A percentile compares a stretch with the other conserved stretches of the same genome.
These are phyloP conservation scores for Dimocarpus longan DNA, from an alignment of 345 rosid species.

Conservation along the genomic window DNA sequence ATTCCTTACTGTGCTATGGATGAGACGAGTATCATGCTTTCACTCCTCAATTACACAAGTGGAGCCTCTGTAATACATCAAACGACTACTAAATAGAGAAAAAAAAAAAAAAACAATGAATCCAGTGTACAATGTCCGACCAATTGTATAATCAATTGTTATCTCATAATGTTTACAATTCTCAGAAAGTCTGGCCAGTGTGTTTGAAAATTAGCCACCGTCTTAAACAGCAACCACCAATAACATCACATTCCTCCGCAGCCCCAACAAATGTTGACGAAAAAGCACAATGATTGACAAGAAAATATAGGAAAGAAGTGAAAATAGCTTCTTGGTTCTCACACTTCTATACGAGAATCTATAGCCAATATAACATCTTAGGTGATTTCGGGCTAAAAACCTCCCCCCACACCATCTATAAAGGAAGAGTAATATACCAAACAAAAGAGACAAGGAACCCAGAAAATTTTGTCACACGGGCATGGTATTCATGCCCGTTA, in stretches of 20 bases:
- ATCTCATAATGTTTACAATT: neutral
- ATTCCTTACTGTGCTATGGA: too few relatives aligned
- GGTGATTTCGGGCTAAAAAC: conserved; percentile 17
- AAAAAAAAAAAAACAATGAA: too few relatives aligned
- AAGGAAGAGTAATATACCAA: neutral
- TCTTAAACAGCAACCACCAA: neutral
- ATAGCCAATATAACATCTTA: neutral
- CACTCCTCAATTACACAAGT: too few relatives aligned
- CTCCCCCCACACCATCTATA: neutral
- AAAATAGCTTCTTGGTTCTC: neutral
- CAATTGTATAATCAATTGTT: neutral
- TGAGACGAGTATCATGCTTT: too few relatives aligned
- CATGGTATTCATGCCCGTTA: neutral
- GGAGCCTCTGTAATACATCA: too few relatives aligned
- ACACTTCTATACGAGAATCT: neutral
- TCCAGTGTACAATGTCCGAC: neutral
- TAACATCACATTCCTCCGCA: neutral
- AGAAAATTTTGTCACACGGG: neutral
- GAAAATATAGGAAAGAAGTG: too few relatives aligned
- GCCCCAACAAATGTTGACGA: too few relatives aligned
- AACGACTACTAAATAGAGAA: too few relatives aligned
- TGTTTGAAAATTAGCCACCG: neutral
- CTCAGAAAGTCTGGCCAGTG: neutral
- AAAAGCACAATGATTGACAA: too few relatives aligned
- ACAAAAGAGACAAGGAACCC: neutral